Conservation (phyloP, 1,284 basidiomycete species). For the Cutaneotrichosporon sp. region DNA sequence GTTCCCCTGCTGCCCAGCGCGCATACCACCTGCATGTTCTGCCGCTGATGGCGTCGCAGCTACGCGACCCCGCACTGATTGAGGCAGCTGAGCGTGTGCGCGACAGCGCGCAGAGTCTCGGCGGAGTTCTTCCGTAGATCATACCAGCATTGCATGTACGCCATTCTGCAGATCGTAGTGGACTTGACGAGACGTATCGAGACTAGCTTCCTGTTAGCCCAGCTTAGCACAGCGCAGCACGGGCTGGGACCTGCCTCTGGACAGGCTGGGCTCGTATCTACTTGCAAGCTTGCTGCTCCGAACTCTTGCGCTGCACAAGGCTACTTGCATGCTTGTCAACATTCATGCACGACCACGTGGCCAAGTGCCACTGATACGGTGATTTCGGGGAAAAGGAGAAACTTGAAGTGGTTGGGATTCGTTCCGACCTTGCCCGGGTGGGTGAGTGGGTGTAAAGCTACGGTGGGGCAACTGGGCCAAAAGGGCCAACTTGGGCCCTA, state of each 20-base stretch:
- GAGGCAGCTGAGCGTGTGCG: constrained; percentile 25
- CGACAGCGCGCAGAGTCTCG: constrained; percentile 17
- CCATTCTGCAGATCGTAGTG: constrained; percentile 8
- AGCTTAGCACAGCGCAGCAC: too few species aligned
- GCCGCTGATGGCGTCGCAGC: constrained; percentile 33
- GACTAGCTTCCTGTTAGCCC: too few species aligned
- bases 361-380: not conserved
- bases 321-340: too few species aligned
- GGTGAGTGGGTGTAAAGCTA: too few species aligned
- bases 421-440: not conserved
- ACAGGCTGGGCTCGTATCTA: too few species aligned
- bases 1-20: constrained; percentile 45
- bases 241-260: not conserved
- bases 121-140: constrained; percentile 4
- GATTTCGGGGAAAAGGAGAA: not conserved
- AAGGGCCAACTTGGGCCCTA: too few species aligned
- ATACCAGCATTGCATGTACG: constrained; percentile 8
- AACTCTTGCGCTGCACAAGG: too few species aligned
- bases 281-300: too few species aligned
- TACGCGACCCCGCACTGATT: constrained; percentile 35
- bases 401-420: too few species aligned
- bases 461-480: too few species aligned
- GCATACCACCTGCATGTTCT: constrained; percentile 44
- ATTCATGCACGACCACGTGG: constrained; percentile 1
- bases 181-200: too few species aligned